Evolutionary conservation across 2,329 filamentous ascomycete genomes (phyloP).

Genomic region (Diaporthe vaccinii): DNA sequence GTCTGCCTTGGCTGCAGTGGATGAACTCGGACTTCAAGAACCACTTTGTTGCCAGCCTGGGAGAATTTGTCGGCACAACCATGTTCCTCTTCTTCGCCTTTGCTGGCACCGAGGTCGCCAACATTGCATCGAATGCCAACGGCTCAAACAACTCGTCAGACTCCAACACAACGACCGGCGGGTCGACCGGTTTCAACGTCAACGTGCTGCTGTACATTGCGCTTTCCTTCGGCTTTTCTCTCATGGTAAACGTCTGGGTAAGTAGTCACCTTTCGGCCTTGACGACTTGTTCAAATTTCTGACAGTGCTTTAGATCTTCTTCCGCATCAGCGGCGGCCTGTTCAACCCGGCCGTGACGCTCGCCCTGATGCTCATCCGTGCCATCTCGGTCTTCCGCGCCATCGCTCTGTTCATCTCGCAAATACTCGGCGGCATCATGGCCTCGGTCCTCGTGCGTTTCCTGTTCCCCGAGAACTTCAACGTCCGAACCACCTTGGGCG

Average conservation of each 20-base stretch:
- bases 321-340: constrained; percentile 59
- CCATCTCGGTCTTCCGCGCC: constrained; percentile 65
- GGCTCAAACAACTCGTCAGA: constrained; percentile 24
- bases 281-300: not conserved
- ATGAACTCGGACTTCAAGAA: constrained; percentile 63
- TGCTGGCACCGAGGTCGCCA: constrained; percentile 48
- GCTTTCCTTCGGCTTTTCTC: constrained; percentile 58
- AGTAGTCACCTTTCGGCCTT: not conserved
- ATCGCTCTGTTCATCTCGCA: constrained; percentile 68
- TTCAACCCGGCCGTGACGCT: constrained; percentile 64
- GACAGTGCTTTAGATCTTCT: constrained; percentile 52
- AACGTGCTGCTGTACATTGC: constrained; percentile 53
- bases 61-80: constrained; percentile 60
- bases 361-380: constrained; percentile 70
- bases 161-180: constrained; percentile 31
- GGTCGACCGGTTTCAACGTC: constrained; percentile 34
- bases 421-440: constrained; percentile 69
- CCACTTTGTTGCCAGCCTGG: constrained; percentile 43
- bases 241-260: constrained; percentile 62
- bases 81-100: constrained; percentile 60
- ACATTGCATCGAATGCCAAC: constrained; percentile 37
- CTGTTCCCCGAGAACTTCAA: constrained; percentile 68
- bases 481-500: constrained; percentile 67
- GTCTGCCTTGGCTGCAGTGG: constrained; percentile 60
- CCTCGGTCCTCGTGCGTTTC: constrained; percentile 69